Evolutionary conservation across 805 yeast species (phyloP).

Genomic region (Brettanomyces custersianus): DNA sequence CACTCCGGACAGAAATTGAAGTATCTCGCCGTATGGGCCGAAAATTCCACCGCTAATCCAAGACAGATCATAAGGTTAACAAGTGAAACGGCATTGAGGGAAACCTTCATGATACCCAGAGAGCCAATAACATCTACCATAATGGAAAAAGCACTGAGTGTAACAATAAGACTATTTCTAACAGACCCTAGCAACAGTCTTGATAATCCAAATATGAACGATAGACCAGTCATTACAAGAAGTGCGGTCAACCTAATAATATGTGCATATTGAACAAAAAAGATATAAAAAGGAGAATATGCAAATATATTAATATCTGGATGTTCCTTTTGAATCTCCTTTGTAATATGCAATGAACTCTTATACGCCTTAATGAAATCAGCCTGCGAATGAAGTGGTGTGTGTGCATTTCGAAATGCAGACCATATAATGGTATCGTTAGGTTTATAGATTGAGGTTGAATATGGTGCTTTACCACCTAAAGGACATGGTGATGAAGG

Average conservation of each 20-base stretch:
- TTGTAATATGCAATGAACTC: constrained; percentile 58
- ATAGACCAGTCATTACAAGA: constrained; percentile 43
- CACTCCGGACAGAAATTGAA: constrained; percentile 34
- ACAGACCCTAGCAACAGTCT: constrained; percentile 58
- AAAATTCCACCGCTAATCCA: constrained; percentile 90
- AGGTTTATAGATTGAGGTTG: constrained; percentile 41
- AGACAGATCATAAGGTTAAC: constrained; percentile 89
- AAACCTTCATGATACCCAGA: constrained; percentile 65
- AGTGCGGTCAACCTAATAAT: constrained; percentile 51
- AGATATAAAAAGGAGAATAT: constrained; percentile 87
- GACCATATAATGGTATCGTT: constrained; percentile 40
- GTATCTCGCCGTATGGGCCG: constrained; percentile 78
- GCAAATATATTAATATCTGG: constrained; percentile 58
- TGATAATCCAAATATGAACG: constrained; percentile 41
- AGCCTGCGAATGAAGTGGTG: constrained; percentile 68
- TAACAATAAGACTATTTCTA: constrained; percentile 46
- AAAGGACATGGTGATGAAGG: constrained; percentile 78
- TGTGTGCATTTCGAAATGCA: constrained; percentile 72
- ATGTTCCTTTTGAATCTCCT: constrained; percentile 37
- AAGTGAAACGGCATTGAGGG: constrained; percentile 80
- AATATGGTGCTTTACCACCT: constrained; percentile 92
- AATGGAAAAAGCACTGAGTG: constrained; percentile 52
- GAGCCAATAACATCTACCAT: constrained; percentile 70
- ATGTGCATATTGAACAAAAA: constrained; percentile 78
- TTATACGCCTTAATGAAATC: constrained; percentile 79